Base-by-base conservation (phyloP, 129 eudicot species). In the Erigeron canadensis region DNA sequence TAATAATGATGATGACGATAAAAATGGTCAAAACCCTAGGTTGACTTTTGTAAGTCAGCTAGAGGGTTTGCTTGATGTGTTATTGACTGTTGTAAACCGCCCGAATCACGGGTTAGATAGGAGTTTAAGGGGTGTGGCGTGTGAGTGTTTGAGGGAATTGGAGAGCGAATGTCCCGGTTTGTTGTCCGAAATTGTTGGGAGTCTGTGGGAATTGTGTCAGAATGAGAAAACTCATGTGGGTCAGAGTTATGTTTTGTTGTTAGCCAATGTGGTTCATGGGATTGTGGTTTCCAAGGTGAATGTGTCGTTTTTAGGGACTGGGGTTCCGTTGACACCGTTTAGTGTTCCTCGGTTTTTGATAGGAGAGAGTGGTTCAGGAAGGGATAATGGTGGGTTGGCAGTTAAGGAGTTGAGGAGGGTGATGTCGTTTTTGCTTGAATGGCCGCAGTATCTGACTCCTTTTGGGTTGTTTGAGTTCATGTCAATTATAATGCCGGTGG, bases 91-190 rank as follows among this genome's bases (percentile, higher is more conserved):
- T 19, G 76, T 87, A 37, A 93, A 93, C 63, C 87, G 98, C 46
- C 95, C 95, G 4, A 87, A 86, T 17, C 90, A 93, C 21, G 92
- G 90, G 5, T 44, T 81, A 15, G 98, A 93, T 63, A 86, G 98
- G 19, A 87, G 80, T 11, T 76, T 85, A 4, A 74, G 98, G 4
- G 88, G 86, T 23, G 78, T 82, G 16, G 95, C 95, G 5, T 89
- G 96, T 12, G 98, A 93, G 80, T 89, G 98, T 39, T 79, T 93
- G 83, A 76, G 96, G 38, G 95, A 89, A 34, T 55, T 93, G 80
- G 98, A 93, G 77, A 81, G 84, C 10, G 95, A 85, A 19, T 85
- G 79, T 64, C 95, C 96, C 6, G 61, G 90, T 21, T 82, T 93
- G 73, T 58, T 93, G n/a, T 81, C 91, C 0, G 88, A 89, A 62